Evolutionary conservation across 1,139 yeast genomes (phyloP).

Genomic region (Sugiyamaella xylanicola): DNA sequence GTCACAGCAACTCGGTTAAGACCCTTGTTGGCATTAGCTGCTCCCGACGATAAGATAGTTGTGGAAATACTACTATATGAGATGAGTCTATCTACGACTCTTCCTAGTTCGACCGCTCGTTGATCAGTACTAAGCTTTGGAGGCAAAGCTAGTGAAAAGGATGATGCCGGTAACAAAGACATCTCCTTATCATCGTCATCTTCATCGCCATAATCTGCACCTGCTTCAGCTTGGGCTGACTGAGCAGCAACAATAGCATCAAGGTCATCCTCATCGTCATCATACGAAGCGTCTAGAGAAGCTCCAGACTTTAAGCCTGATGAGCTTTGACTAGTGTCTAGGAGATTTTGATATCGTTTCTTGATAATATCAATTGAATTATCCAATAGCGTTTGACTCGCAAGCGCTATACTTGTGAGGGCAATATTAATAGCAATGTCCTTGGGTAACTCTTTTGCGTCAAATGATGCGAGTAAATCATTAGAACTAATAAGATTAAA

Average conservation of each 20-base stretch:
- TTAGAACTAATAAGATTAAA: conserved; percentile 65
- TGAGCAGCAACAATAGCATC: conserved; percentile 23
- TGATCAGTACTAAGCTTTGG: conserved; percentile 31
- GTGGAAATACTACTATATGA: conserved; percentile 33
- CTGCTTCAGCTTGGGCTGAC: conserved; percentile 34
- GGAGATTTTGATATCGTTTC: conserved; percentile 56
- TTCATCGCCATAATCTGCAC: conserved; percentile 26
- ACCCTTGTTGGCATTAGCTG: conserved; percentile 36
- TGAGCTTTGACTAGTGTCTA: conserved; percentile 34
- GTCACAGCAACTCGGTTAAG: conserved; percentile 40
- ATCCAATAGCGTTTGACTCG: conserved; percentile 56
- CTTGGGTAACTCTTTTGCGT: conserved; percentile 67
- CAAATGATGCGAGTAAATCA: conserved; percentile 65
- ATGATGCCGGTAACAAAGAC: conserved; percentile 38
- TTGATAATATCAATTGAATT: conserved; percentile 69
- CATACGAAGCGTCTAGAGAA: conserved; percentile 33
- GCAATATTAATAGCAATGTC: conserved; percentile 68
- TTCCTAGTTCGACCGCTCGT: conserved; percentile 33
- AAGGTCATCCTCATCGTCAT: conserved; percentile 32
- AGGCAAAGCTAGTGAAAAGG: conserved; percentile 63
- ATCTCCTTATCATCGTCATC: conserved; percentile 30
- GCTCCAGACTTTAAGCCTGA: conserved; percentile 22
- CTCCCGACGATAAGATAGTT: conserved; percentile 25
- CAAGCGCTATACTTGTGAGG: conserved; percentile 59
- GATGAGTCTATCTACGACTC: conserved; percentile 37